These are phyloP conservation scores for Tetrapisispora taiwanensis DNA, from an alignment of 805 yeast genomes.

Conservation along the genomic window DNA sequence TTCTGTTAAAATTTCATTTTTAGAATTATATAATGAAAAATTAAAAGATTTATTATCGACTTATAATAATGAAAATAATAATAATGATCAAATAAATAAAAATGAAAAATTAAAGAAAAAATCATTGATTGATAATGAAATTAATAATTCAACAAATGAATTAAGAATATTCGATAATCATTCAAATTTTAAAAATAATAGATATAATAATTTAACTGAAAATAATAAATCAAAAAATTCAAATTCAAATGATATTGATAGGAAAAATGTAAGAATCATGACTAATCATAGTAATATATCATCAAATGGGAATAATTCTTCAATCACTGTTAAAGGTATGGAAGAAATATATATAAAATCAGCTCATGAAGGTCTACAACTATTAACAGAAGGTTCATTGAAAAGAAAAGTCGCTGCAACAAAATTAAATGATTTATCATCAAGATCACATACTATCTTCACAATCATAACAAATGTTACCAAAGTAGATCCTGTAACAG, in stretches of 20 bases:
- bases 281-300: constrained; percentile 59
- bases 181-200: neutral
- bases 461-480: constrained; percentile 54
- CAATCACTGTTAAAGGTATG: constrained; percentile 47
- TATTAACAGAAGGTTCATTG: constrained; percentile 47
- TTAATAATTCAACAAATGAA: neutral
- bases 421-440: constrained; percentile 63
- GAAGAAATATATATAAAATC: constrained; percentile 41
- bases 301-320: constrained; percentile 15
- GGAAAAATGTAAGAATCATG: constrained; percentile 49
- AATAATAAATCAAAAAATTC: neutral
- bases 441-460: constrained; percentile 74
- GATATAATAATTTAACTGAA: neutral
- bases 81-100: no score
- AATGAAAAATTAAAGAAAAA: neutral
- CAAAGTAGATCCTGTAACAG: constrained; percentile 36
- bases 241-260: constrained; percentile 28
- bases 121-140: neutral
- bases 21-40: constrained; percentile 78
- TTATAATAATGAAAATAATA: neutral
- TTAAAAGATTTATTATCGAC: constrained; percentile 49
- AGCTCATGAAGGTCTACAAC: constrained; percentile 41
- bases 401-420: constrained; percentile 71
- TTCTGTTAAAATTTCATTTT: constrained; percentile 60
- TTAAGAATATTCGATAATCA: neutral